These are phyloP conservation scores for Orbilia brochopaga DNA, from an alignment of 2,329 filamentous ascomycete genomes.

Conservation along the genomic window DNA sequence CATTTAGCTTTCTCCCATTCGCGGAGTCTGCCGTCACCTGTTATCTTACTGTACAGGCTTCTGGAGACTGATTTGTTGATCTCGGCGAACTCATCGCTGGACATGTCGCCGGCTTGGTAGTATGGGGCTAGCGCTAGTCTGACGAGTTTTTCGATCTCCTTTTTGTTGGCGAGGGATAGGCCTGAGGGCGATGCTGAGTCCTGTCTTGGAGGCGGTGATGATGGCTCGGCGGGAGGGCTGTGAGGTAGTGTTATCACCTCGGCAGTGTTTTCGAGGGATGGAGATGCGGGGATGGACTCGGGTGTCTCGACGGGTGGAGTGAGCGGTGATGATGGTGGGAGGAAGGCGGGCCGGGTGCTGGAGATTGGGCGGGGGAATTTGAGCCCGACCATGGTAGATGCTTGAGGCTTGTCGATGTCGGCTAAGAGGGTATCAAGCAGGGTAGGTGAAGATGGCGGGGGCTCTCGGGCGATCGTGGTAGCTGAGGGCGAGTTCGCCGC, in stretches of 20 bases:
- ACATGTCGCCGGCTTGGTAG: slow-evolving; percentile 74
- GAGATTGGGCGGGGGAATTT: slow-evolving; percentile 45
- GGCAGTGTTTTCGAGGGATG: slow-evolving; percentile 27
- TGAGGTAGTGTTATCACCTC: slow-evolving; percentile 33
- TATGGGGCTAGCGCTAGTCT: slow-evolving; percentile 79
- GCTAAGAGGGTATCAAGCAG: slow-evolving; percentile 46
- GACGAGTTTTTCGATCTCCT: slow-evolving; percentile 87
- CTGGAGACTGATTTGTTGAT: slow-evolving; percentile 91
- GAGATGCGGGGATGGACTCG: slow-evolving; percentile 36
- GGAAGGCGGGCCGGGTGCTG: slow-evolving; percentile 26
- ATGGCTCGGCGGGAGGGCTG: slow-evolving; percentile 59
- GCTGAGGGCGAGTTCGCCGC: slow-evolving; percentile 32
- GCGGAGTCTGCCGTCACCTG: slow-evolving; percentile 43
- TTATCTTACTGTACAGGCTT: slow-evolving; percentile 73
- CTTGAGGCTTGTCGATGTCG: slow-evolving; percentile 45
- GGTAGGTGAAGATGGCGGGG: slow-evolving; percentile 40
- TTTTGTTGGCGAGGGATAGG: slow-evolving; percentile 82
- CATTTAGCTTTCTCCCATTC: slow-evolving; percentile 42
- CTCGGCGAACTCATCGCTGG: slow-evolving; percentile 85
- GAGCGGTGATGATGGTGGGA: slow-evolving; percentile 33
- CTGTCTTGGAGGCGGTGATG: slow-evolving; percentile 40
- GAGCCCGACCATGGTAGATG: slow-evolving; percentile 32
- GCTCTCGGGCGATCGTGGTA: slow-evolving; percentile 16
- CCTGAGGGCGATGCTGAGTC: slow-evolving; percentile 69
- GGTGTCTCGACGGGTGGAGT: slow-evolving; percentile 42